A percentile compares a stretch with the other conserved stretches of the same genome.
phyloP scores from a whole-genome alignment of 1,284 basidiomycete species.

The Boletellus sp. region DNA sequence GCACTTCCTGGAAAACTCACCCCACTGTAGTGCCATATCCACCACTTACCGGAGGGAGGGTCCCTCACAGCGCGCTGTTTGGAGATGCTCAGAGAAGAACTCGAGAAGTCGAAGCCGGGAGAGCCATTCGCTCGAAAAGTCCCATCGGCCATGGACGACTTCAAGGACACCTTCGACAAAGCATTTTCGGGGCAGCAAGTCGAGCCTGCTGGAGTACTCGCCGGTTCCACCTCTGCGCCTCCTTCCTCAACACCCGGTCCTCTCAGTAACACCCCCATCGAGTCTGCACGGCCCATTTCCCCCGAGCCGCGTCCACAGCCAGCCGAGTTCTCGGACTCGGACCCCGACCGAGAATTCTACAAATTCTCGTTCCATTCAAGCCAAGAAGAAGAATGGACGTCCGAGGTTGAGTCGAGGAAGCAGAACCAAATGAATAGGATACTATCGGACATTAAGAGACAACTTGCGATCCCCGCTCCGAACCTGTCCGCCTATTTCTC shows the following conservation, averaged over 20 bases:
- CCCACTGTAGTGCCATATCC: conserved; percentile 6
- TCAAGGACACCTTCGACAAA: background rate
- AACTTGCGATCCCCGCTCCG: conserved; percentile 4
- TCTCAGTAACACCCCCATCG: no score
- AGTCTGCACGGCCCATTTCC: no score
- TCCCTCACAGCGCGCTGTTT: conserved; percentile 2
- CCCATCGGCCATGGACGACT: conserved; percentile 2
- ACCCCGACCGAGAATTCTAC: conserved; percentile 9
- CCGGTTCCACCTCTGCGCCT: background rate
- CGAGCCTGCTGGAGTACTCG: no score
- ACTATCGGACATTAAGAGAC: no score
- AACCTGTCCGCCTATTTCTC: conserved; percentile 11
- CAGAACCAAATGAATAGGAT: no score
- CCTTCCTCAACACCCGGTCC: background rate
- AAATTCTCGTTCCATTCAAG: conserved; percentile 12
- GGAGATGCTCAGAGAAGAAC: conserved; percentile 1
- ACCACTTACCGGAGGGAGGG: conserved; percentile 1
- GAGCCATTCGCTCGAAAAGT: conserved; percentile 5
- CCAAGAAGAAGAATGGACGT: conserved; percentile 15
- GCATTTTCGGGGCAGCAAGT: no score
- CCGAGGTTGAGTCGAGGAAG: no score
- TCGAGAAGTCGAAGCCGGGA: background rate
- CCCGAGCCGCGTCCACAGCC: no score
- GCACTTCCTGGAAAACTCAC: background rate
- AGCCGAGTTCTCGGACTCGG: conserved; percentile 14